A percentile compares a stretch with the other conserved stretches of the same genome.
Evolutionary conservation across 1,139 yeast genomes (phyloP).

Genomic region (Pichia sp.): DNA sequence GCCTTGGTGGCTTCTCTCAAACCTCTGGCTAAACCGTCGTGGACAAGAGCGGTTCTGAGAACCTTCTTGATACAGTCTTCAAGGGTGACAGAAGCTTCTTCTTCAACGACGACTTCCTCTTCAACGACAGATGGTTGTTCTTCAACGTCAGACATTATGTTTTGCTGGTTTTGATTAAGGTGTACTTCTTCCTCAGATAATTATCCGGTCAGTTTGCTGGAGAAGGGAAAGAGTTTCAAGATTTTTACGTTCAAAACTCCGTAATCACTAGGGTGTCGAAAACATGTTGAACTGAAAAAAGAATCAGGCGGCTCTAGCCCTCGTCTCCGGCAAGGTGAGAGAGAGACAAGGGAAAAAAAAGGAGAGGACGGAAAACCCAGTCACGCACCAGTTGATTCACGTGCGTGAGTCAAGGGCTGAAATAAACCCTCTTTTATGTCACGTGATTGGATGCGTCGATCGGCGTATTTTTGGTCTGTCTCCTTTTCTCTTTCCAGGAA

Average conservation of each 20-base stretch:
- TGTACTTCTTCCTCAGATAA: slow-evolving; percentile 78
- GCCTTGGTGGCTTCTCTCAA: slow-evolving; percentile 99
- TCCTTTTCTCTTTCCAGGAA: background rate
- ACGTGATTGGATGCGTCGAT: background rate
- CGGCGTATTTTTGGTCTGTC: background rate
- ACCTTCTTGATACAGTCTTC: slow-evolving; percentile 99
- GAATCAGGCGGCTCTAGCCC: background rate
- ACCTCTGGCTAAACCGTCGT: slow-evolving; percentile 99
- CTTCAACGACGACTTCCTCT: slow-evolving; percentile 81
- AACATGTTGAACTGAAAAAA: background rate
- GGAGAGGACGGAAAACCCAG: too few species aligned
- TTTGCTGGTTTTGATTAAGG: background rate
- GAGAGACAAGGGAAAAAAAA: background rate
- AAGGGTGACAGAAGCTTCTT: slow-evolving; percentile 80
- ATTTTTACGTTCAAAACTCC: background rate
- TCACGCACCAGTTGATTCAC: background rate
- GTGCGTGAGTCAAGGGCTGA: background rate
- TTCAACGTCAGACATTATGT: slow-evolving; percentile 79
- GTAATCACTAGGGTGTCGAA: background rate
- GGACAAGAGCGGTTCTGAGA: slow-evolving; percentile 95
- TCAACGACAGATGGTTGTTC: slow-evolving; percentile 69
- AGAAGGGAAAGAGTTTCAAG: background rate
- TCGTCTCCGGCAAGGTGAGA: background rate
- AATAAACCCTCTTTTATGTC: background rate
- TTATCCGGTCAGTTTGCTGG: slow-evolving; percentile 65